Base-by-base conservation (phyloP, 257 asterid genomes). In the Penstemon barbatus region DNA sequence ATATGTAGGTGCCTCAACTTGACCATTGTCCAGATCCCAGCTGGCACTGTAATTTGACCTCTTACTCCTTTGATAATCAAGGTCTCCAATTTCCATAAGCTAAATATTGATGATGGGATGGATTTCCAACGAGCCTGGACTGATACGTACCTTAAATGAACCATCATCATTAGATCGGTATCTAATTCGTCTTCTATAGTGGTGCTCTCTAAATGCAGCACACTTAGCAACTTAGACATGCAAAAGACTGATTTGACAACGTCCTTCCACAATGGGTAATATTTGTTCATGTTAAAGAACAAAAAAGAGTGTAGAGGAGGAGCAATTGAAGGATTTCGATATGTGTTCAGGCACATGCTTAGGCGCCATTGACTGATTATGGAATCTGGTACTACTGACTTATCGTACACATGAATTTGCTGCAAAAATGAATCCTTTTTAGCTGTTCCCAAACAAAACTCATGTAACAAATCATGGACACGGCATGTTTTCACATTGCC, bases 1-100 rank as follows among this genome's bases (percentile, higher is more conserved):
- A 72, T 48, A 1, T 19, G 63, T 5, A 65, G 8, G 53, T 72
- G 78, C 63, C 67, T 66, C 40, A 74, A 66, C 25, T 33, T 73
- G 36, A 6, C 37, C 68, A 73, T 57, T 11, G 43, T 13, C 58
- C 38, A 72, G 8, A 63, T 55, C 9, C 53, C 7, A 7, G n/a
- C 48, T 1, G 76, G 76, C 13, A 72, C 12, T 7, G 0, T 5
- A 9, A 53, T 40, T 59, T 43, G 18, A 8, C 45, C 40, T 50
- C 8, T 71, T 15, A 49, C 6, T 37, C 61, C 64, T 15, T 57
- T 45, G 44, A 72, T 52, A 44, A 48, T 33, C 41, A 72, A 43
- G 11, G 53, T 40, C 15, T 72, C 68, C 10, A 72, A 57, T 45
- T 65, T 57, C 58, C 15, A 4, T 7, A 63, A 68, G 0, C 43